Evolutionary conservation across 352 stramenopile species (phyloP), one percentile per base, ranked within the genome.

Genomic region (Phytophthora brassicae): DNA sequence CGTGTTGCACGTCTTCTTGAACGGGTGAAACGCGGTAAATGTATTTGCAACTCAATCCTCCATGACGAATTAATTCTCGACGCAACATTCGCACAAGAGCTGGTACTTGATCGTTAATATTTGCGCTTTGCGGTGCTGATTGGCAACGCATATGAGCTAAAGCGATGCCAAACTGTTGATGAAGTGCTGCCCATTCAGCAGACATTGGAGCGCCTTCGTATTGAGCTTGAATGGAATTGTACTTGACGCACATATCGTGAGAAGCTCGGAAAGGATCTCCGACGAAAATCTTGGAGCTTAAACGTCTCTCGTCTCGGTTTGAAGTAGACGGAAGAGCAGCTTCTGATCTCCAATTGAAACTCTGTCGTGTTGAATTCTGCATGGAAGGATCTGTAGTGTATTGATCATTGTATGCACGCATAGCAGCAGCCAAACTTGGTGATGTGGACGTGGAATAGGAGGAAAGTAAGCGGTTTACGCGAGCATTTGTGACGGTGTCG

Each of bases 1-100:
- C 67, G 19, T 51, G 53, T 19, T 73, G 63, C 6, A 87, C 48
- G 17, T 86, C 67, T 12, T 68, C 63, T 22, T 83, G 65, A 33
- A 86, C 64, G 0, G 79, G 74, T 0, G 76, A 84, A 6, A 78
- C 73, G 6, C 81, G 66, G 64, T 89, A 90, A 12, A 89, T 76
- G 66, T 81, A 85, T 50, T 84, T 80, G 63, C 50, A 67, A 2
- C 41, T 48, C 17, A 87, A 48, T 20, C 78, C 78, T 36, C 72
- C 74, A 13, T 77, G 64, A 20, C 64, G 47, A 22, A 86, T 13
- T 4, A 90, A 68, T 35, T 90, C 78, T 4, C 77, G 76, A 11
- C 75, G 77, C 19, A 88, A 43, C 68, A 88, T 84, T 4, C 77
- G 73, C 9, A 86, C 22, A 3, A 88, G 58, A 2, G 68, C 67